Evolutionary conservation across 306 rosid genomes (phyloP).

Genomic region (Ormosia semicastrata): DNA sequence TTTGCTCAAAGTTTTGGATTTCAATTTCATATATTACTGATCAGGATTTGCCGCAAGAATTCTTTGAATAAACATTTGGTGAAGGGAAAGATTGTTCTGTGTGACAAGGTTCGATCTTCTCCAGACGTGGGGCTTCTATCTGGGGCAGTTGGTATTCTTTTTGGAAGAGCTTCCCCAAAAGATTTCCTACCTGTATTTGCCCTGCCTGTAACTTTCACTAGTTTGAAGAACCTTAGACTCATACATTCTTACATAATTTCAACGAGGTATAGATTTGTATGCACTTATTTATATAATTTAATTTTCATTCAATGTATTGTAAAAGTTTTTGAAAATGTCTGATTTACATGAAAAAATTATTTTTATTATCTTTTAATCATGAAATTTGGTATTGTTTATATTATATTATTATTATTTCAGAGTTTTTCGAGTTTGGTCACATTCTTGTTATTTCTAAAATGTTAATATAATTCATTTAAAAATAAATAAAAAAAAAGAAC

Average conservation of each 20-base stretch:
- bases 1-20: not conserved
- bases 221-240: not conserved
- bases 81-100: conserved; percentile 55
- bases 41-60: not conserved
- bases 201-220: conserved; percentile 34
- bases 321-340: not conserved
- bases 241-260: conserved; percentile 23
- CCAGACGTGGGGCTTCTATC: not conserved
- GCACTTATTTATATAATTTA: not conserved
- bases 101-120: not conserved
- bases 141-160: conserved; percentile 39
- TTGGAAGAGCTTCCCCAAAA: not conserved
- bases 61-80: conserved; percentile 31
- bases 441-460: too few species aligned
- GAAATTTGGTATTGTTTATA: too few species aligned
- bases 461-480: too few species aligned
- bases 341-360: not conserved
- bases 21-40: not conserved
- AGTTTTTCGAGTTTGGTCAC: too few species aligned
- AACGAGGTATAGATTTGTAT: conserved; percentile 2
- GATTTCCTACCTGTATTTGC: not conserved
- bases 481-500: too few species aligned
- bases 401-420: too few species aligned
- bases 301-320: not conserved
- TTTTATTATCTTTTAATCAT: too few species aligned